Base-by-base conservation (phyloP, 768 basidiomycete genomes). In the Termitomyces sp. region DNA sequence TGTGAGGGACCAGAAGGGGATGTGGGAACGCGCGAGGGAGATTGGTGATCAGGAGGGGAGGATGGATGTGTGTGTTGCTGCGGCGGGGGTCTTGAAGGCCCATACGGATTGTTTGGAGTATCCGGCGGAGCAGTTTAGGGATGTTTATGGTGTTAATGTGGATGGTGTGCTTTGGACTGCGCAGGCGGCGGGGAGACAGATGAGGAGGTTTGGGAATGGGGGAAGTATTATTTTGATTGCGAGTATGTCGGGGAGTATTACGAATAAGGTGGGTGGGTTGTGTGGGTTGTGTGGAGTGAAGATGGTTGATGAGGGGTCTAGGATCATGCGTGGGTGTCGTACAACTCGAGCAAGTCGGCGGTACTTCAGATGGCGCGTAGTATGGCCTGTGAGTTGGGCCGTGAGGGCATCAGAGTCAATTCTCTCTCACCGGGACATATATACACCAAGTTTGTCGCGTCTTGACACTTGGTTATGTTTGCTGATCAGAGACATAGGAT, bases 291-390 rank as follows among this genome's bases (percentile, higher is more conserved):
- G 20, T 39, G 6, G 1, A 24, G 32, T 42, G 36, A 12, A 2
- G 18, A 49, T 28, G 16, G 20, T 33, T 22, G n/a, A 48, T 12
- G 32, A 35, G 9, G 20, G 4, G 2, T 9, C 11, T 48, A 69
- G 90, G 89, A 85, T 64, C 88, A 90, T 65, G 82, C 85, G 1
- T 91, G 88, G 89, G 81, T 86, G 55, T 83, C 88, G 15, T 92
- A 92, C 74, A 91, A 91, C 73, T 79, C 83, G 52, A 89, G 87
- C 75, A 92, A 92, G 73, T 83, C 87, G 1, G 90, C 86, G 5
- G 89, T 92, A 18, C 73, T 91, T 45, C 90, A 92, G 73, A 91
- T 91, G 89, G 85, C 79, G 6, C 83, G 91, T 46, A 90, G 87
- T 70, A 88, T 92, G 89, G 90, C 90, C 4, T 91, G 89, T 68